Base-by-base conservation (phyloP, 1,139 yeast genomes). In the Hansenula sp. region DNA sequence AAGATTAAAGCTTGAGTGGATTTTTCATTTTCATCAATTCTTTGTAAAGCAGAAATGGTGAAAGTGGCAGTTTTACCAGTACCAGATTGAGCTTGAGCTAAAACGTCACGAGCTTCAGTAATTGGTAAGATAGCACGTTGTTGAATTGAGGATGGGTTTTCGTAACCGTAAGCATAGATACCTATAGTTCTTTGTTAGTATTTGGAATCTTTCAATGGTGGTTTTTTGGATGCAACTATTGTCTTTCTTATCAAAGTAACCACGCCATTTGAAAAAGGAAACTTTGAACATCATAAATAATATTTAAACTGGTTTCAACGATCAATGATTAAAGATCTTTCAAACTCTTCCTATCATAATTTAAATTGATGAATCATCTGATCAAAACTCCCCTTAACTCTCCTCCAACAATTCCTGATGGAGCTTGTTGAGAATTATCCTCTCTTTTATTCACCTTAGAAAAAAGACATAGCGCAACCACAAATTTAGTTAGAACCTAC, bases 11-110 rank as follows among this genome's bases (percentile, higher is more conserved):
- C 97, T 77, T 87, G 96, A 61, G 94, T 89, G 65, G 84, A 70
- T 72, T 83, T 81, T 53, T 63, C 54, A 41, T 60, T 53, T 66
- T 79, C 77, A 69, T 89, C 96, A 60, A 90, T 84, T 79, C 90
- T 87, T 79, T 91, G 96, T 70, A 93, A 80, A 62, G 96, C 93
- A 62, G 96, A 86, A 63, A 93, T 91, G 69, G 98, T 85, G 83
- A 93, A 93, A 58, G 99, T 93, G 65, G 98, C 99, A 53, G 99
- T 93, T 79, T 93, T 93, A 84, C 99, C 99, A 57, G 99, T 93
- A 84, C 99, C 99, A 45, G 98, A 91, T 79, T 93, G 99, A 59
- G 98, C 97, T 75, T 93, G 99, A 58, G 98, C 99, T 64, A 93
- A 81, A 48, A 91, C 96, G 71, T 93, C 99, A 73, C 93, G 83